A percentile compares a stretch with the other conserved stretches of the same genome.
These are phyloP conservation scores for Corchorus capsularis DNA, from an alignment of 345 rosid species.

Conservation along the genomic window DNA sequence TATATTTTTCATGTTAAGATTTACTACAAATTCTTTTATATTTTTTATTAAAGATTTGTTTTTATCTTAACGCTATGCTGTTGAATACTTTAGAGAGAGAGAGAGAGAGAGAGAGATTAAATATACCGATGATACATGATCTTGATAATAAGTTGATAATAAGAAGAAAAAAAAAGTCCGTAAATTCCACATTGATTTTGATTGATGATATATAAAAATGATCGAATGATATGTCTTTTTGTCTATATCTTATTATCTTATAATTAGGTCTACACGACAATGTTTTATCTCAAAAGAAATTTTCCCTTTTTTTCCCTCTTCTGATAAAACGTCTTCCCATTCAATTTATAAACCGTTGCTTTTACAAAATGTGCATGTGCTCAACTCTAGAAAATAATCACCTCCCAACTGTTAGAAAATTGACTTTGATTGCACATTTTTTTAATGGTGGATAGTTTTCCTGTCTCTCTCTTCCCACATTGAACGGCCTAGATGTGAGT, in stretches of 20 bases:
- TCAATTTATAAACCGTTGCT: not conserved
- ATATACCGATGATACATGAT: not conserved
- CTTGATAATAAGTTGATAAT: not conserved
- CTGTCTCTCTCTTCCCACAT: not conserved
- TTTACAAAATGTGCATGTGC: slow-evolving; percentile 5
- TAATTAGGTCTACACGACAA: not conserved
- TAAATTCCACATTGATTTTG: not conserved
- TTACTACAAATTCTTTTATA: too few species aligned
- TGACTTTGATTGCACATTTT: not conserved
- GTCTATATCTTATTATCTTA: not conserved
- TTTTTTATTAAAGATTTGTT: too few species aligned
- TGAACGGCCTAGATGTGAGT: slow-evolving; percentile 3
- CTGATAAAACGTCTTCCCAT: not conserved
- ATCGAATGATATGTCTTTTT: not conserved
- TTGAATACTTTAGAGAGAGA: not conserved
- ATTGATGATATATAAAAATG: not conserved
- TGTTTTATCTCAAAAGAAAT: not conserved
- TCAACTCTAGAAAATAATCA: not conserved
- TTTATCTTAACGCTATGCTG: not conserved
- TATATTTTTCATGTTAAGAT: too few species aligned
- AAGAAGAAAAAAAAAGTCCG: not conserved
- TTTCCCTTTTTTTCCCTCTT: not conserved
- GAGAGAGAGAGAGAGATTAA: not conserved
- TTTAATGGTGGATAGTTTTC: not conserved
- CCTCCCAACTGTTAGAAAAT: not conserved